These are phyloP conservation scores for Trametes maxima DNA, from an alignment of 768 basidiomycete genomes.

Conservation along the genomic window DNA sequence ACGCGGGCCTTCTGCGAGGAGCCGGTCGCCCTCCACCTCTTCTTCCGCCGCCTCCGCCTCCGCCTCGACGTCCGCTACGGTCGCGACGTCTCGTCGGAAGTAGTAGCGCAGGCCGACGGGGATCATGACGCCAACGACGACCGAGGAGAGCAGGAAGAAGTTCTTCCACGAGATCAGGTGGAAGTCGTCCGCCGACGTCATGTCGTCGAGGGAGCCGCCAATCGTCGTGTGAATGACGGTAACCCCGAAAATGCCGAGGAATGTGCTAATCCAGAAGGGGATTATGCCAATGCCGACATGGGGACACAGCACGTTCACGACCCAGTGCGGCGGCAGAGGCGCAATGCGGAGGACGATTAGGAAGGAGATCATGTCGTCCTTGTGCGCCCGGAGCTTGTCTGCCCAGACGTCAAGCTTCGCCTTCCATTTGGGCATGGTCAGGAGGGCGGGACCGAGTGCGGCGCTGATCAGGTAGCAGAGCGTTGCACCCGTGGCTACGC, in stretches of 20 bases:
- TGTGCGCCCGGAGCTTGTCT: conserved; percentile 74
- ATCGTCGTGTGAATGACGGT: conserved; percentile 95
- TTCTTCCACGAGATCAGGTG: conserved; percentile 92
- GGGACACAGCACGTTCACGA: conserved; percentile 89
- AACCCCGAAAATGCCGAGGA: conserved; percentile 88
- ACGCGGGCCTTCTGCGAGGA: conserved; percentile 61
- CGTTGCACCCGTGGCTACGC: conserved; percentile 88
- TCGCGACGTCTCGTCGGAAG: conserved; percentile 65
- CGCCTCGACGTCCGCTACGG: conserved; percentile 38
- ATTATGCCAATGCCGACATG: conserved; percentile 86
- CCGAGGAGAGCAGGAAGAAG: conserved; percentile 80
- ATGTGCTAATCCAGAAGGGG: conserved; percentile 89
- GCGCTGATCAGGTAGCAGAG: conserved; percentile 93
- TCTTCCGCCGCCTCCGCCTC: conserved; percentile 37
- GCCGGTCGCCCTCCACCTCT: conserved; percentile 40
- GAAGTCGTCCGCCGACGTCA: conserved; percentile 94
- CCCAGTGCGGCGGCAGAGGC: conserved; percentile 95
- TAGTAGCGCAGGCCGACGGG: conserved; percentile 88
- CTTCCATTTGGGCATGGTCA: conserved; percentile 85
- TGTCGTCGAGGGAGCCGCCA: conserved; percentile 89
- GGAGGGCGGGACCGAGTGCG: conserved; percentile 89
- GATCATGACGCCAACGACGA: conserved; percentile 90
- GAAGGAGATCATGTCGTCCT: conserved; percentile 86
- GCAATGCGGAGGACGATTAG: conserved; percentile 94
- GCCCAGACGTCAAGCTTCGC: conserved; percentile 82